These are phyloP conservation scores for Boletus patriciae DNA, from an alignment of 768 basidiomycete species.

Conservation along the genomic window DNA sequence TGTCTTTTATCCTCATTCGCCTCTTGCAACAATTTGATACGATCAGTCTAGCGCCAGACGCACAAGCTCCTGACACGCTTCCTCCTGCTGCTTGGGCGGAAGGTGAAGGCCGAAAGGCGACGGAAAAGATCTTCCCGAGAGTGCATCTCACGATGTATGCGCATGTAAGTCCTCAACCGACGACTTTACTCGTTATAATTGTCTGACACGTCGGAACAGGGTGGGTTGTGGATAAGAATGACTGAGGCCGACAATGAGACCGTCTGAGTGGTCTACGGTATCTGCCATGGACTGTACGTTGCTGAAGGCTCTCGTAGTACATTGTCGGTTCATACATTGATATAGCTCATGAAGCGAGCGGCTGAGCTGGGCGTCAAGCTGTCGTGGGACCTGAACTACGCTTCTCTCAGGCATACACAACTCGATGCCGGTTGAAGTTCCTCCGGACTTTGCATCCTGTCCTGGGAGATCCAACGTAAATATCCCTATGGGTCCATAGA, in stretches of 20 bases:
- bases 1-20: constrained; percentile 63
- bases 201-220: constrained; percentile 32
- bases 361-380: no score
- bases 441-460: no score
- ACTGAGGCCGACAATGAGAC: constrained; percentile 15
- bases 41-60: constrained; percentile 46
- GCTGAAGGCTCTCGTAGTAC: no score
- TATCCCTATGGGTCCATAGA: no score
- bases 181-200: neutral
- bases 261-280: constrained; percentile 5
- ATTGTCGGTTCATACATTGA: neutral
- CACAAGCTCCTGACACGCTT: constrained; percentile 45
- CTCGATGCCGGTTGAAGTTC: no score
- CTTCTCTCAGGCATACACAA: no score
- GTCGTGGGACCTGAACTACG: no score
- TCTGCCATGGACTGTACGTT: no score
- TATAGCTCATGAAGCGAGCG: neutral
- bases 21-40: constrained; percentile 59
- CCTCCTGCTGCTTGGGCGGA: constrained; percentile 50
- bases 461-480: no score
- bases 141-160: constrained; percentile 55
- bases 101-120: constrained; percentile 46
- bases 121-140: constrained; percentile 53
- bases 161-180: constrained; percentile 32
- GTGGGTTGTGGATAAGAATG: constrained; percentile 53